Evolutionary conservation across 2,329 filamentous ascomycete species (phyloP).

Genomic region (Chrysoporthe deuterocubensis): DNA sequence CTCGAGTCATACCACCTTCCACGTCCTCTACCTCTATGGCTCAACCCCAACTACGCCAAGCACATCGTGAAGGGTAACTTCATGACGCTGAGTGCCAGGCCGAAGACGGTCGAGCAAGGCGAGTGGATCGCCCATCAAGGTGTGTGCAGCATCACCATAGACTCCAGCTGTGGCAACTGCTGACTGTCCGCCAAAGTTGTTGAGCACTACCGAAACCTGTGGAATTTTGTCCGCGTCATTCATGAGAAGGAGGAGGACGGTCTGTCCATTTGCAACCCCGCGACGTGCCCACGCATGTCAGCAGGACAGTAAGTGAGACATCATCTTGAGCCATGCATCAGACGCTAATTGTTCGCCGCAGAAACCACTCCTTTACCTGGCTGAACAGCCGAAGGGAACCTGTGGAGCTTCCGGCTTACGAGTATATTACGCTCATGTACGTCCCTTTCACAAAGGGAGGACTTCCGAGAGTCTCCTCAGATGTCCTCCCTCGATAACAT

Average conservation of each 20-base stretch:
- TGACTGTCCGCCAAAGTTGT: conserved; percentile 63
- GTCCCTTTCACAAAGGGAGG: neutral
- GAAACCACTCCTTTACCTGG: conserved; percentile 97
- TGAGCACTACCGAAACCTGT: conserved; percentile 87
- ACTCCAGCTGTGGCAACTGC: neutral
- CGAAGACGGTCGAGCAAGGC: conserved; percentile 89
- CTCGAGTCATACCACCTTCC: conserved; percentile 67
- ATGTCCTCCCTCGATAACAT: neutral
- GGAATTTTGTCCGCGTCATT: conserved; percentile 86
- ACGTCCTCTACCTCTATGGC: conserved; percentile 71
- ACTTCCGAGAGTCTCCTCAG: neutral
- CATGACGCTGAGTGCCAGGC: conserved; percentile 90
- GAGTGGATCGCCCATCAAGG: conserved; percentile 97
- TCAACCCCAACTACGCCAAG: conserved; percentile 74
- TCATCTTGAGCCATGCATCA: neutral
- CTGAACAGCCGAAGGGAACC: conserved; percentile 85
- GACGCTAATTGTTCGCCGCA: conserved; percentile 36
- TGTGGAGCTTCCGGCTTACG: conserved; percentile 87
- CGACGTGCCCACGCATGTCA: conserved; percentile 88
- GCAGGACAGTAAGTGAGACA: conserved; percentile 78
- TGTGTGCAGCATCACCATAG: conserved; percentile 45
- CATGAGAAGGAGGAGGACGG: conserved; percentile 84
- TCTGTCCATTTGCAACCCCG: conserved; percentile 79
- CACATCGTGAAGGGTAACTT: conserved; percentile 98
- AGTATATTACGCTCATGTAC: conserved; percentile 80